Evolutionary conservation across 768 basidiomycete genomes (phyloP).

Genomic region (Fomitopsis pulvina): DNA sequence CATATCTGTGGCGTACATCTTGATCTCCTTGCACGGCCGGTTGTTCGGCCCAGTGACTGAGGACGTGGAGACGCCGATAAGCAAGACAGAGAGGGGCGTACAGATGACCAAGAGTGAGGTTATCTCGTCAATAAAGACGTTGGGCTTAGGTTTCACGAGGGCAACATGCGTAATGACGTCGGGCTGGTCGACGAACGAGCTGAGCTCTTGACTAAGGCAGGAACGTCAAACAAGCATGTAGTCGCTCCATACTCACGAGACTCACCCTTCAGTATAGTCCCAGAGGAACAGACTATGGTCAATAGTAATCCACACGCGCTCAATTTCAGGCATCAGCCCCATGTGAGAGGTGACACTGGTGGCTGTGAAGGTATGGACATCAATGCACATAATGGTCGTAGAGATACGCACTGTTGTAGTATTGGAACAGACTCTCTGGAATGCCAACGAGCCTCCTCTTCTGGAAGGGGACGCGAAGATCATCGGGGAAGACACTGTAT

Average conservation of each 20-base stretch:
- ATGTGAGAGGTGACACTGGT: slow-evolving; percentile 71
- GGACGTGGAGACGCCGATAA: slow-evolving; percentile 72
- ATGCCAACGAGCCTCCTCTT: slow-evolving; percentile 72
- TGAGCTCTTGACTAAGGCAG: slow-evolving; percentile 64
- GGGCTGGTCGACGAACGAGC: slow-evolving; percentile 85
- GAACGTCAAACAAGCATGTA: slow-evolving; percentile 18
- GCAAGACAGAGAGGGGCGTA: slow-evolving; percentile 74
- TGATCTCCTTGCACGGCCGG: slow-evolving; percentile 60
- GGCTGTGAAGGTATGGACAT: slow-evolving; percentile 32
- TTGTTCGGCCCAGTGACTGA: slow-evolving; percentile 34
- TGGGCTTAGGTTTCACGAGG: slow-evolving; percentile 77
- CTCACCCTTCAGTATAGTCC: slow-evolving; percentile 94
- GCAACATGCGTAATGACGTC: slow-evolving; percentile 88
- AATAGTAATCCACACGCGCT: slow-evolving; percentile 92
- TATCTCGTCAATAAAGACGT: slow-evolving; percentile 92
- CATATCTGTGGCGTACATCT: slow-evolving; percentile 87
- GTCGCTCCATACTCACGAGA: slow-evolving; percentile 7
- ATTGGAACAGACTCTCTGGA: slow-evolving; percentile 71
- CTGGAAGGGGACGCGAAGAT: slow-evolving; percentile 74
- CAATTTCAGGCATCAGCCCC: slow-evolving; percentile 90
- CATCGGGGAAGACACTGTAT: slow-evolving; percentile 73
- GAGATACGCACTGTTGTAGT: slow-evolving; percentile 55
- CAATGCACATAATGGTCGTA: slow-evolving; percentile 2
- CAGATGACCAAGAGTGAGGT: slow-evolving; percentile 84
- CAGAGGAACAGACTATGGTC: slow-evolving; percentile 93